Base-by-base conservation (phyloP, 73 alveolate genomes). In the Paramecium sonneborni region DNA sequence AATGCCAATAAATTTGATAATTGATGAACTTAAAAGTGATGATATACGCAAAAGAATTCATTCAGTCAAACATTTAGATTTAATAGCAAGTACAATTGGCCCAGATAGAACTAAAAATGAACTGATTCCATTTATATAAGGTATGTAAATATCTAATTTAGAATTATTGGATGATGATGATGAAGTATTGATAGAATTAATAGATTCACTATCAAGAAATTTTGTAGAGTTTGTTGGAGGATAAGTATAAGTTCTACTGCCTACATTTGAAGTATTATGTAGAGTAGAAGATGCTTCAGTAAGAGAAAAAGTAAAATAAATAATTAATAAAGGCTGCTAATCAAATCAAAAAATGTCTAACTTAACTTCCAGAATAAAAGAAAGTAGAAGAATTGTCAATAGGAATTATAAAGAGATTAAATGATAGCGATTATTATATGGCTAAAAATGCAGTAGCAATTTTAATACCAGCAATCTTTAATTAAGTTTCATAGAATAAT, bases 101-200 rank as follows among this genome's bases (percentile, higher is more conserved):
- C 96, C 95, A 30, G 99, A 97, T 76, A 94, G 99, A 85, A 95
- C 99, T 35, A 94, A 98, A 79, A 95, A 88, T 85, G 99, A 98
- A 93, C 94, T 98, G 48, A 87, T 98, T 28, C 99, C 99, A 32
- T 98, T 97, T 94, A 92, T 97, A 62, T 88, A 85, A 92, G 98
- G 98, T 97, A 95, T 30, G 28, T 21, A 70, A 43, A 39, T 70
- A 43, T 69, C 46, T 92, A 37, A 58, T 38, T 44, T 91, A 95
- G 99, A 96, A 85, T 84, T 96, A 79, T 56, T 96, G 90, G 99
- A 98, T 91, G 99, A 98, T 92, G 99, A 98, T 74, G 99, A 98
- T 76, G 99, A 97, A 92, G 98, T 97, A 68, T 96, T 98, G 34
- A 92, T 97, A 1, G 98, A 95, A 39, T 92, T 98, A 85, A 98